Evolutionary conservation across 148 eudicot genomes (phyloP).

Genomic region (Vaccinium myrtillus): DNA sequence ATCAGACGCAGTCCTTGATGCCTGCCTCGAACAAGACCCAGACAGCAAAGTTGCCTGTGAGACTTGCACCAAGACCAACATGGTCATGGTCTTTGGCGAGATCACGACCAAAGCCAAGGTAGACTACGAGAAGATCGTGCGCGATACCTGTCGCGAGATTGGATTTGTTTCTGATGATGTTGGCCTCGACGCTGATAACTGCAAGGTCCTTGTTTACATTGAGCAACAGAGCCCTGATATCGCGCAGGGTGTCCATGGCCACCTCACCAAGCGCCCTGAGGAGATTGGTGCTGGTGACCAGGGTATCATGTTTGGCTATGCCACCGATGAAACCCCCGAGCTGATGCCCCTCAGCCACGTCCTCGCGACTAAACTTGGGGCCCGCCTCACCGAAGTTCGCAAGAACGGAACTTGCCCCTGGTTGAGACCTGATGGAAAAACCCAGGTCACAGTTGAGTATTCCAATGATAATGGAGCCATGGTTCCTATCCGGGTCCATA

Average conservation of each 20-base stretch:
- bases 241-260: constrained; percentile 31
- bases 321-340: constrained; percentile 31
- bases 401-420: constrained; percentile 32
- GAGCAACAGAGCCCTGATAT: constrained; percentile 33
- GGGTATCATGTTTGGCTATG: constrained; percentile 34
- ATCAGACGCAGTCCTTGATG: constrained; percentile 31
- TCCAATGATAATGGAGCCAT: constrained; percentile 30
- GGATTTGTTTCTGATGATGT: constrained; percentile 26
- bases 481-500: constrained; percentile 31
- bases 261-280: constrained; percentile 31
- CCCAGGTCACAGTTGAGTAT: constrained; percentile 33
- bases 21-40: constrained; percentile 29
- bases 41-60: constrained; percentile 32
- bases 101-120: constrained; percentile 28
- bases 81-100: constrained; percentile 32
- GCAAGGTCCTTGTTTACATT: constrained; percentile 28
- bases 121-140: constrained; percentile 28
- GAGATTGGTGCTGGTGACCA: constrained; percentile 34
- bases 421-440: constrained; percentile 35
- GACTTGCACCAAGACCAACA: constrained; percentile 32
- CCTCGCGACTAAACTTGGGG: constrained; percentile 30
- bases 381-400: constrained; percentile 30
- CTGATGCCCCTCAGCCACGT: constrained; percentile 35
- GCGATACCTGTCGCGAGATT: constrained; percentile 24
- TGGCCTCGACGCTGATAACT: constrained; percentile 28